These are phyloP conservation scores for Penicillium parvum DNA, from an alignment of 495 filamentous ascomycete species.

Conservation along the genomic window DNA sequence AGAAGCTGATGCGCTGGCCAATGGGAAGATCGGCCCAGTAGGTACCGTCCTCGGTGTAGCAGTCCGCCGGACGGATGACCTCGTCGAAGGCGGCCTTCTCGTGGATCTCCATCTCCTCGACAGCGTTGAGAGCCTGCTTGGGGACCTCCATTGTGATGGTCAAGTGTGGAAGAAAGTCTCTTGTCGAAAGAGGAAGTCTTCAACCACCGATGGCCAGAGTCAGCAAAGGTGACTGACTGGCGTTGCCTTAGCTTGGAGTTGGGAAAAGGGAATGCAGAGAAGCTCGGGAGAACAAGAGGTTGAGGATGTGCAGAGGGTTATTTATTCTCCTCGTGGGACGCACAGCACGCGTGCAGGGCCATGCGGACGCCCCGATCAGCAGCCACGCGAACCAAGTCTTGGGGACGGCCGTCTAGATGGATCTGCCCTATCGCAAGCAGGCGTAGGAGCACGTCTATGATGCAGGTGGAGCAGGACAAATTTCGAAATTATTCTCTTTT, in stretches of 20 bases:
- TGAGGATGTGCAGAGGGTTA: too few species aligned
- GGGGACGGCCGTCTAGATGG: too few species aligned
- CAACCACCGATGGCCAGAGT: background rate
- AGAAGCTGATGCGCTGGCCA: slow-evolving; percentile 60
- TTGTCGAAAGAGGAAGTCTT: background rate
- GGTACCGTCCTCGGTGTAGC: slow-evolving; percentile 65
- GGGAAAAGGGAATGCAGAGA: background rate
- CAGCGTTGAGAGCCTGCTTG: slow-evolving; percentile 37
- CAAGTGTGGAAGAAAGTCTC: background rate
- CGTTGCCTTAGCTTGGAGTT: too few species aligned
- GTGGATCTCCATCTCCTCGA: slow-evolving; percentile 52
- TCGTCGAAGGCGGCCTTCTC: slow-evolving; percentile 69
- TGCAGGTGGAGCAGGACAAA: too few species aligned
- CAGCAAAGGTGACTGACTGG: background rate
- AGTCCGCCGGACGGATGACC: slow-evolving; percentile 74
- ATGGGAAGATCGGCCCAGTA: slow-evolving; percentile 85
- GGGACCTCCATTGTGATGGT: slow-evolving; percentile 11
- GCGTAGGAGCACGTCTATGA: too few species aligned
- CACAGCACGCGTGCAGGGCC: too few species aligned
- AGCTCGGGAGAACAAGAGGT: too few species aligned
- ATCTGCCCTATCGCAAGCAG: too few species aligned
- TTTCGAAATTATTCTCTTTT: too few species aligned
- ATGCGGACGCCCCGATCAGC: too few species aligned
- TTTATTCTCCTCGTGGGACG: too few species aligned
- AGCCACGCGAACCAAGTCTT: too few species aligned